Evolutionary conservation across 805 yeast genomes (phyloP).

Genomic region (Myxozyma mucilagina): DNA sequence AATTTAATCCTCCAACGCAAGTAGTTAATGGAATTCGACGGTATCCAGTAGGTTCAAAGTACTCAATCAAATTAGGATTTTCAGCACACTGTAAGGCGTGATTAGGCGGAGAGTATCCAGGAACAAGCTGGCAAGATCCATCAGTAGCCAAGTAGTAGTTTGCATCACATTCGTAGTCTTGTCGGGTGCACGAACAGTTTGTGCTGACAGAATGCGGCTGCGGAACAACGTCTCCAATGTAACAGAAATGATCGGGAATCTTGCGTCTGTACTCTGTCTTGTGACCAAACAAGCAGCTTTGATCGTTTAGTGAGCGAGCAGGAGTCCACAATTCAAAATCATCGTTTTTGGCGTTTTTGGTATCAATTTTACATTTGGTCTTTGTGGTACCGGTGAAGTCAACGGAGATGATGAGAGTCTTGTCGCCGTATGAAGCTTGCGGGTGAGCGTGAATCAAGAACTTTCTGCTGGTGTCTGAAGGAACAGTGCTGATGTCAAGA

Average conservation of each 20-base stretch:
- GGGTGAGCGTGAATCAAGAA: slow-evolving; percentile 64
- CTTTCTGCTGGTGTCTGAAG: slow-evolving; percentile 82
- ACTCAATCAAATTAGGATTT: slow-evolving; percentile 59
- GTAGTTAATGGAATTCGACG: slow-evolving; percentile 82
- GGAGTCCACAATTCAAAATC: slow-evolving; percentile 72
- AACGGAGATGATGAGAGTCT: slow-evolving; percentile 52
- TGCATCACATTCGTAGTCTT: slow-evolving; percentile 92
- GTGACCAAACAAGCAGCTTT: slow-evolving; percentile 70
- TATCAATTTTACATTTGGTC: slow-evolving; percentile 58
- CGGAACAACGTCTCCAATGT: slow-evolving; percentile 58
- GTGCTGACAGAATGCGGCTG: slow-evolving; percentile 53
- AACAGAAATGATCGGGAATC: slow-evolving; percentile 63
- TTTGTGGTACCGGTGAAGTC: slow-evolving; percentile 57
- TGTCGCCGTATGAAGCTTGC: slow-evolving; percentile 48
- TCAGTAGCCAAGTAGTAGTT: slow-evolving; percentile 69
- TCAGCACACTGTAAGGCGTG: slow-evolving; percentile 59
- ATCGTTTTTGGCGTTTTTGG: slow-evolving; percentile 46
- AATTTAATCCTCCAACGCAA: slow-evolving; percentile 74
- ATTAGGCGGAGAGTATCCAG: slow-evolving; percentile 69
- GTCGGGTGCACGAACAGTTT: slow-evolving; percentile 81
- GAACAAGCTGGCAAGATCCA: slow-evolving; percentile 83
- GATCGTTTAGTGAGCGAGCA: slow-evolving; percentile 48
- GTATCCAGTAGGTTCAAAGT: slow-evolving; percentile 89
- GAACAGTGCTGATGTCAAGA: slow-evolving; percentile 81
- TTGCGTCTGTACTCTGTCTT: slow-evolving; percentile 61